phyloP scores from a whole-genome alignment of 2,329 filamentous ascomycete genomes.

The Sclerotinia trifoliorum region DNA sequence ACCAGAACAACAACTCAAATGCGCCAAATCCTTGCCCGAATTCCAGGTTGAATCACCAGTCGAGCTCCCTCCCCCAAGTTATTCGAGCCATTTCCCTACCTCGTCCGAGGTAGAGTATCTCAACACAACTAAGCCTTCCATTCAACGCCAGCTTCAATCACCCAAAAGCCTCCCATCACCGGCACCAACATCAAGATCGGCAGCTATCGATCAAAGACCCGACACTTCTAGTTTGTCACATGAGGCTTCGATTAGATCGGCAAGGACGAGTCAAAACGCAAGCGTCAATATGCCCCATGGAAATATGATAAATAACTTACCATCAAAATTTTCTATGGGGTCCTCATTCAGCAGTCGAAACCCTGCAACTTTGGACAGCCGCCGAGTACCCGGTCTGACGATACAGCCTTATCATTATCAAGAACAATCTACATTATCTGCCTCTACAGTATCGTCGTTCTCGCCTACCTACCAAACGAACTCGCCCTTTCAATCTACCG shows the following conservation, averaged over 20 bases:
- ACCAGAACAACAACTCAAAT: not conserved
- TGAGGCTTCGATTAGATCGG: not conserved
- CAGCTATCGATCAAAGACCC: not conserved
- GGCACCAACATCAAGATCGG: not conserved
- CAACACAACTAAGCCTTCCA: not conserved
- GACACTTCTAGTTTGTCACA: not conserved
- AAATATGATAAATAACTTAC: not conserved
- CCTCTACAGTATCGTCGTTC: slow-evolving; percentile 1
- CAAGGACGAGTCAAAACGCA: not conserved
- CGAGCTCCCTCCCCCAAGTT: not conserved
- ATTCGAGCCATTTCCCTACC: not conserved
- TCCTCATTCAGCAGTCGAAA: not conserved
- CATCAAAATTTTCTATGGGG: not conserved
- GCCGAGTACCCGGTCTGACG: not conserved
- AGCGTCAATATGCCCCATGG: not conserved
- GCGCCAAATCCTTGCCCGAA: not conserved
- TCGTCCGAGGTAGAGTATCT: not conserved
- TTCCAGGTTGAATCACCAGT: not conserved
- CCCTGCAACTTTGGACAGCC: not conserved
- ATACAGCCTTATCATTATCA: not conserved
- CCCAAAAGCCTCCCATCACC: not conserved
- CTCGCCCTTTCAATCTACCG: not conserved
- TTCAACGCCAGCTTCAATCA: not conserved
- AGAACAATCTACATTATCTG: not conserved
- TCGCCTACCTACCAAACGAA: not conserved